Evolutionary conservation across 345 rosid species (phyloP).

Genomic region (Lagerstroemia speciosa): DNA sequence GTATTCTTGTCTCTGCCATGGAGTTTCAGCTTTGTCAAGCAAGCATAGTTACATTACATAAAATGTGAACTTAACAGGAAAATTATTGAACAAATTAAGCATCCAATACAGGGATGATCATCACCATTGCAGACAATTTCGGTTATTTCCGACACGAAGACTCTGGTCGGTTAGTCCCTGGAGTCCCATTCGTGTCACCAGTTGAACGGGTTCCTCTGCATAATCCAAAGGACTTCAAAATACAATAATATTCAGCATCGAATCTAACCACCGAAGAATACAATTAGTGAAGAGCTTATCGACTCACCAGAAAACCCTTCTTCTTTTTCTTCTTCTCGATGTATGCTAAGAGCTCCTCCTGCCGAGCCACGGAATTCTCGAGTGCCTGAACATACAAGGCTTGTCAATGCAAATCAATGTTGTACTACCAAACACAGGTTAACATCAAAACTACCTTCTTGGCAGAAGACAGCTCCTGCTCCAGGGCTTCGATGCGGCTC

Average conservation of each 20-base stretch:
- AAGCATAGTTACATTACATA: background rate
- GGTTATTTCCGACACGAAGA: background rate
- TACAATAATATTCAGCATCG: background rate
- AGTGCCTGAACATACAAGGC: constrained; percentile 11
- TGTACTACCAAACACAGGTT: background rate
- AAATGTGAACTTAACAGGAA: background rate
- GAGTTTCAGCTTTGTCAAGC: background rate
- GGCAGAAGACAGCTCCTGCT: constrained; percentile 53
- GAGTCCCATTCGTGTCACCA: background rate
- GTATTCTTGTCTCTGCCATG: background rate
- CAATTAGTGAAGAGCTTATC: background rate
- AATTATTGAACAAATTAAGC: background rate
- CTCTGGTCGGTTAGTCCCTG: background rate
- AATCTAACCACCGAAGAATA: background rate
- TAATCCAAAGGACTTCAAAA: background rate
- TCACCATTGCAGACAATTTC: background rate
- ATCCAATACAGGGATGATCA: background rate
- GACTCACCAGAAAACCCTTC: constrained; percentile 21
- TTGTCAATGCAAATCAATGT: background rate
- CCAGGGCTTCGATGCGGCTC: constrained; percentile 42
- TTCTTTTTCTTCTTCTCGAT: constrained; percentile 41
- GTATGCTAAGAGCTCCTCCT: constrained; percentile 36
- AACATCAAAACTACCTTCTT: background rate
- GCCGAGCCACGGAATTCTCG: constrained; percentile 32
- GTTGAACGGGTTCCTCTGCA: constrained; percentile 6